Conservation (phyloP, 495 filamentous ascomycete genomes). For the Trichoderma virens region DNA sequence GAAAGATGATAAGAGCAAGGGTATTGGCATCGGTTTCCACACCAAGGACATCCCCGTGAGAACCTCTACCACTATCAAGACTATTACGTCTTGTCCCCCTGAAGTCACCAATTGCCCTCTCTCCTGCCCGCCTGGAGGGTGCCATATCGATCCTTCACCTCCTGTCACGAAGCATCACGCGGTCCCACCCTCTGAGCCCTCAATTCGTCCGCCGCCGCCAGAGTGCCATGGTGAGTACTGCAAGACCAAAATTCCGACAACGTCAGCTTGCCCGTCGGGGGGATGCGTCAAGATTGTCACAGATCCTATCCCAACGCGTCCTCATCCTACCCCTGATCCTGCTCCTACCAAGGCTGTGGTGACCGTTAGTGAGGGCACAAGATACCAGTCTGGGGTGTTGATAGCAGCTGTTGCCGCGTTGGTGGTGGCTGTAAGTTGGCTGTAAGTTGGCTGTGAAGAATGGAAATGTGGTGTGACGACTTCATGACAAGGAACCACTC, state of each 20-base stretch:
- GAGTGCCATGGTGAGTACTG: background rate
- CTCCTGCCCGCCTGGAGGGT: background rate
- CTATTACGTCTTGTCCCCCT: conserved; percentile 2
- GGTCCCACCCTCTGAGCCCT: background rate
- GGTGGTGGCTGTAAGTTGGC: background rate
- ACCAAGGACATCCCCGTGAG: background rate
- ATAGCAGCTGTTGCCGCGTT: background rate
- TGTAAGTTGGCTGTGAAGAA: background rate
- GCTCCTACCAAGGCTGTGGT: background rate
- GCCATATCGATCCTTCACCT: background rate
- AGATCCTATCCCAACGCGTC: background rate
- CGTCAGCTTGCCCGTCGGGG: background rate
- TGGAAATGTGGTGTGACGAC: background rate
- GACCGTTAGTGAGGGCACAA: background rate
- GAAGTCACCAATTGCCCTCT: conserved; percentile 4
- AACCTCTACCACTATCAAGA: background rate
- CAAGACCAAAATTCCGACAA: background rate
- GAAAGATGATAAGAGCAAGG: background rate
- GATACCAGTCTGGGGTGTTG: background rate
- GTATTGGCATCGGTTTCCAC: background rate
- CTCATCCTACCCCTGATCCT: background rate
- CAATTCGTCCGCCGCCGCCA: background rate
- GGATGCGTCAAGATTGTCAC: background rate
- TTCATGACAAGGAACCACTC: background rate
- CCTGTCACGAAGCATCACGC: too few species aligned